Evolutionary conservation across 2,329 filamentous ascomycete genomes (phyloP).

Genomic region (Eutypa lata): DNA sequence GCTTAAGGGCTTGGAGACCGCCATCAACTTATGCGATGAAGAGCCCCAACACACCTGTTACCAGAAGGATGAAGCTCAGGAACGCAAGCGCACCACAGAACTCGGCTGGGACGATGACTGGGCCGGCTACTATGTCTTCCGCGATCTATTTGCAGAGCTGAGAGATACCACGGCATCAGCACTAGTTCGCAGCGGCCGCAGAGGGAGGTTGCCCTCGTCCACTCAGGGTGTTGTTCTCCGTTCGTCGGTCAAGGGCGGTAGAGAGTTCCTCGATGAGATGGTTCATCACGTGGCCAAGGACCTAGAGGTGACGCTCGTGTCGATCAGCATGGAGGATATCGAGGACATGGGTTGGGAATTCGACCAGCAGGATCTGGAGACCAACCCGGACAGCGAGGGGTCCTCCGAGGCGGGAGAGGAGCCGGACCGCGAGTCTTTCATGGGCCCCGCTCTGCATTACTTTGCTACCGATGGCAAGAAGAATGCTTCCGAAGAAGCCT

Average conservation of each 20-base stretch:
- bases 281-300: not conserved
- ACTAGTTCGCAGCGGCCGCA: not conserved
- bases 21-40: not conserved
- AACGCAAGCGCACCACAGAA: not conserved
- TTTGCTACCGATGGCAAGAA: not conserved
- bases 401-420: not conserved
- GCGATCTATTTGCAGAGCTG: not conserved
- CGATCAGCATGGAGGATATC: not conserved
- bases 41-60: not conserved
- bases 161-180: not conserved
- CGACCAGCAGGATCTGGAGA: not conserved
- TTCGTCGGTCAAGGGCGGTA: not conserved
- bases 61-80: not conserved
- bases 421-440: not conserved
- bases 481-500: not conserved
- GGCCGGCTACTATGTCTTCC: not conserved
- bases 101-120: not conserved
- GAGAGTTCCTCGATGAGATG: not conserved
- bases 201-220: not conserved
- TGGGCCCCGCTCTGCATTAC: not conserved
- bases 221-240: not conserved
- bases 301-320: not conserved
- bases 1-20: not conserved
- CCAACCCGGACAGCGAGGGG: not conserved
- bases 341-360: not conserved